Evolutionary conservation across 169 alveolate species (phyloP), one percentile per base, ranked within the genome.

Genomic region (Perkinsus marinus): DNA sequence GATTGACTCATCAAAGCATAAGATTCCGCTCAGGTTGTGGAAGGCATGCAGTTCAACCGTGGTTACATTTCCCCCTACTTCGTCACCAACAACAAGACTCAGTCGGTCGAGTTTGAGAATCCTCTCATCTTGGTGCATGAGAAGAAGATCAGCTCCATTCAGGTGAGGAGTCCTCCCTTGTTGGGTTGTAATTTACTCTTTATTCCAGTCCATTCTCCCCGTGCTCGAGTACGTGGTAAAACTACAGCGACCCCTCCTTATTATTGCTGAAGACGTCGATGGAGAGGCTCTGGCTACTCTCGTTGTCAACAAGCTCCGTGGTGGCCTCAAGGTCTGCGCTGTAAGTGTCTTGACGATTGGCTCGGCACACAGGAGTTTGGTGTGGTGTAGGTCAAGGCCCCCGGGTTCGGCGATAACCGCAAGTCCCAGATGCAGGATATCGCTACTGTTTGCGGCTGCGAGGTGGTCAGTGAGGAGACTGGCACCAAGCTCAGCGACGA

Each of bases 1-100:
- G 46, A 99, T 68, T 98, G n/a, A n/a, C n/a, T n/a, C n/a, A n/a
- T n/a, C n/a, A n/a, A n/a, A n/a, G n/a, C n/a, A n/a, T n/a, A n/a
- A n/a, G n/a, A n/a, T n/a, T n/a, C 98, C 93, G 96, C 98, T 92
- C 99, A 99, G 95, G 97, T 98, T 43, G 99, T 98, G 90, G 99
- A 99, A 95, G 99, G 99, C 22, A 95, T 98, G 95, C 98, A 98
- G 95, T 97, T 98, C 94, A 99, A 98, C 94, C 95, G 98, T 94
- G 99, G 99, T 36, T 99, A 97, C 95, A 97, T 99, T 79, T 98
- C 99, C 34, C 99, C 99, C 10, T 98, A 98, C 96, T 99, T 99
- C 95, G 98, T 98, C 93, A 98, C 99, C 91, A 98, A 98, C 92
- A 93, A 97, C 43, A 98, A 99, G 97, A 97, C 97, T 93, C 98